phyloP scores from a whole-genome alignment of 176 grass and related monocot genomes.

The Typha latifolia region DNA sequence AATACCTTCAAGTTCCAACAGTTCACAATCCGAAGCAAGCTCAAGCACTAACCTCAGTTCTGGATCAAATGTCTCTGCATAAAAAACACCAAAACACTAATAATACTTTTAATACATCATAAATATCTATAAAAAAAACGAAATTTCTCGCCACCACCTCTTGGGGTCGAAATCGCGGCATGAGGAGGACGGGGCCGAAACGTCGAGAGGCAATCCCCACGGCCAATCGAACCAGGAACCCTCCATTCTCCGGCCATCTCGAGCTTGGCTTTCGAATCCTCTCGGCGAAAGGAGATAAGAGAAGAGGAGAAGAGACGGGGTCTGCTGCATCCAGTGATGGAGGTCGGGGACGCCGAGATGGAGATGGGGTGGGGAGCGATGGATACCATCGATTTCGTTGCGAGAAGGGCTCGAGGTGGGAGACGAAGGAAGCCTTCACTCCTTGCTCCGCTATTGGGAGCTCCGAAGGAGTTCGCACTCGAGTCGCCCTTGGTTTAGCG shows the following conservation, averaged over 20 bases:
- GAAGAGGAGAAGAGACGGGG: background rate
- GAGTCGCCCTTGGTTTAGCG: too few species aligned
- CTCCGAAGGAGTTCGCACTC: too few species aligned
- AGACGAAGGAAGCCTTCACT: too few species aligned
- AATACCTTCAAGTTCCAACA: slow-evolving; percentile 75
- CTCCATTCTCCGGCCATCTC: background rate
- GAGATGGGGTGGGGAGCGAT: background rate
- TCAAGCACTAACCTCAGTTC: slow-evolving; percentile 85
- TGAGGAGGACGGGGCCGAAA: background rate
- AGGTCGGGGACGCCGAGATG: background rate
- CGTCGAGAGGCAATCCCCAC: background rate
- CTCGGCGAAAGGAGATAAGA: slow-evolving; percentile 5
- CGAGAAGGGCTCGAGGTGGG: too few species aligned
- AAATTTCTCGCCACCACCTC: background rate
- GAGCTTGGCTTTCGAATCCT: background rate
- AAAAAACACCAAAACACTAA: background rate
- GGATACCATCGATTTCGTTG: slow-evolving; percentile 13
- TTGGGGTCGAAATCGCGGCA: background rate
- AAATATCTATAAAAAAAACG: background rate
- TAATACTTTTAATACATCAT: background rate
- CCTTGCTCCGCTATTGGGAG: too few species aligned
- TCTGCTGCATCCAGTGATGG: background rate
- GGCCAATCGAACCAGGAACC: background rate
- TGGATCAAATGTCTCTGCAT: slow-evolving; percentile 59
- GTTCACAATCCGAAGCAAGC: slow-evolving; percentile 62